A percentile compares a stretch with the other conserved stretches of the same genome.
These are phyloP conservation scores for Diplodia scrobiculata DNA, from an alignment of 2,329 filamentous ascomycete species.

Conservation along the genomic window DNA sequence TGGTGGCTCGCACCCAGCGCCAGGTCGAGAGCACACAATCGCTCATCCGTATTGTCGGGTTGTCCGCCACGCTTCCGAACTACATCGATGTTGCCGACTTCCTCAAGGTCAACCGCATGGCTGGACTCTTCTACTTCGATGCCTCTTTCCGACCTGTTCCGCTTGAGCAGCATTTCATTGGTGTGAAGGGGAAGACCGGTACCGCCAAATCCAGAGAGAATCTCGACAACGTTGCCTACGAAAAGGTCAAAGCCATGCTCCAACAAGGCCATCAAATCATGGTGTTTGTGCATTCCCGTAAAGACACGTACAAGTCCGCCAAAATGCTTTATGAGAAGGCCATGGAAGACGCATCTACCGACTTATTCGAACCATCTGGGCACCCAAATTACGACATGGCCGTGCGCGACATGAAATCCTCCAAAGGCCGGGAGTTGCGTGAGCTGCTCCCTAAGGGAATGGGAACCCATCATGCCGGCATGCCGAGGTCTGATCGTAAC, in stretches of 20 bases:
- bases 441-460: slow-evolving; percentile 89
- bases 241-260: slow-evolving; percentile 94
- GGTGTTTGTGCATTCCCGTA: slow-evolving; percentile 97
- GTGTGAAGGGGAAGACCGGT: slow-evolving; percentile 87
- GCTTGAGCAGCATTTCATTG: slow-evolving; percentile 94
- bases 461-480: slow-evolving; percentile 94
- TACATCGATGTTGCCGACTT: slow-evolving; percentile 97
- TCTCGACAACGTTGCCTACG: slow-evolving; percentile 81
- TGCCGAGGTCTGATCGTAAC: slow-evolving; percentile 91
- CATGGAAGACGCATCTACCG: slow-evolving; percentile 72
- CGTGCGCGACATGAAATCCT: slow-evolving; percentile 79
- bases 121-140: slow-evolving; percentile 96
- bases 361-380: slow-evolving; percentile 77
- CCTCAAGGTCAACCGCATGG: slow-evolving; percentile 88
- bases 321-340: slow-evolving; percentile 85
- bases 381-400: slow-evolving; percentile 82
- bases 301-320: slow-evolving; percentile 88
- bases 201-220: slow-evolving; percentile 83
- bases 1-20: slow-evolving; percentile 90
- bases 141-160: slow-evolving; percentile 93
- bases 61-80: slow-evolving; percentile 94
- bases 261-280: slow-evolving; percentile 92
- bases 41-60: slow-evolving; percentile 89
- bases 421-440: slow-evolving; percentile 80
- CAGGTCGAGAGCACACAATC: slow-evolving; percentile 98